These are phyloP conservation scores for Agastache rugosa DNA, from an alignment of 257 asterid species.

Conservation along the genomic window DNA sequence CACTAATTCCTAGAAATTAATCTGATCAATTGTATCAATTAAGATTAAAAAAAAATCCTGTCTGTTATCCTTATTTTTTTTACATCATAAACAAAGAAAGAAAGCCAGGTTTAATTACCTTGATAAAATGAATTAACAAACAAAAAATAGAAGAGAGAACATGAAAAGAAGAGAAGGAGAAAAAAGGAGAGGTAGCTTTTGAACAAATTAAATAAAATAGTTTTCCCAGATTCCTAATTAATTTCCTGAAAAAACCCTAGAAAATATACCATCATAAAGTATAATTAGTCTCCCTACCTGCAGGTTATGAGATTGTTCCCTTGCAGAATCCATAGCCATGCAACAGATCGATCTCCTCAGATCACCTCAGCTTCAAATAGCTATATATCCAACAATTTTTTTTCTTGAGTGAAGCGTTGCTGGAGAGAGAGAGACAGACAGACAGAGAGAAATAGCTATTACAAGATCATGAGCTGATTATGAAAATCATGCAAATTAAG, in stretches of 20 bases:
- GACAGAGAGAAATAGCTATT: background rate
- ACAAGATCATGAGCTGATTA: background rate
- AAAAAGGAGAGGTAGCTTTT: background rate
- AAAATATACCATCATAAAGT: background rate
- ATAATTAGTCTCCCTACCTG: slow-evolving; percentile 49
- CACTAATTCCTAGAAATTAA: background rate
- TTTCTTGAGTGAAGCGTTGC: background rate
- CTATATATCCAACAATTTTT: background rate
- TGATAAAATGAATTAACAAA: background rate
- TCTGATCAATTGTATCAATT: too few relatives aligned
- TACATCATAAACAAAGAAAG: too few relatives aligned
- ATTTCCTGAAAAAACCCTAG: background rate
- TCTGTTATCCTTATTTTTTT: too few relatives aligned
- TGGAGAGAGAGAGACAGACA: slow-evolving; percentile 1
- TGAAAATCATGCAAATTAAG: slow-evolving; percentile 32
- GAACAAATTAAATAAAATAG: background rate
- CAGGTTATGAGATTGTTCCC: slow-evolving; percentile 51
- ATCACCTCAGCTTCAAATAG: slow-evolving; percentile 3
- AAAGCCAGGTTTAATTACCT: background rate
- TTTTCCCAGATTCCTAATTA: background rate
- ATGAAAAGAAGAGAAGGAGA: background rate
- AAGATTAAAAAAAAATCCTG: too few relatives aligned
- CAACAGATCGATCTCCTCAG: slow-evolving; percentile 23
- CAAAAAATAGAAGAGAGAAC: background rate
- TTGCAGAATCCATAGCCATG: slow-evolving; percentile 66